Evolutionary conservation across 23 red algal species (phyloP), one percentile per base, ranked within the genome.

Genomic region (Gracilaria domingensis): DNA sequence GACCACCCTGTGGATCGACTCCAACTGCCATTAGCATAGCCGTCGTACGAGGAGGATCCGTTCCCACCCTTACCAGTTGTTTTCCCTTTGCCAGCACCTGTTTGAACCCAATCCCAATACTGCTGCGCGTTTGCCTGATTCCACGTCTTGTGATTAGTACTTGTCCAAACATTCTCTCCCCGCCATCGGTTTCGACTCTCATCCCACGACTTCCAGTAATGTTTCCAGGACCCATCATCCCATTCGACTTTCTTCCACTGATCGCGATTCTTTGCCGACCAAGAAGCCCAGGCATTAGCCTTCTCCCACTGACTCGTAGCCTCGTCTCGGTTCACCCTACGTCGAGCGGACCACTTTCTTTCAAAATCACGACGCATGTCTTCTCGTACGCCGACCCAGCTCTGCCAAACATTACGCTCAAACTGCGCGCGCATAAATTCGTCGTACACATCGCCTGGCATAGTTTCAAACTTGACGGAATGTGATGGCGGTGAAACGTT

Each of bases 201-300:
- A 61, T 82, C 40, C 94, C 94, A 96, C 42, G 77, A 40, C 35
- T 86, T 48, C 94, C 94, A 96, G 45, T 96, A 96, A 26, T 70
- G 76, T 11, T 51, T 77, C 94, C 94, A 96, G 1, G 80, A 74
- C 14, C 40, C 26, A 12, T 87, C 69, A 71, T 96, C 94, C 86
- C 76, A 92, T 60, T 87, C 45, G 26, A 96, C 81, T 25, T 71
- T 34, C 14, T 59, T 65, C 94, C 94, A 96, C 61, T 84, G 71
- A 32, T 91, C 94, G 36, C 80, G 33, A 64, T 96, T 96, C 54
- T 82, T 44, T 16, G 86, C 94, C 69, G 84, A 91, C 94, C 94
- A 96, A 28, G 74, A 59, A 37, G 64, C 94, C 94, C 94, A 96
- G 23, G 81, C 91, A 79, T 82, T 62, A 21, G 59, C 49, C 91